phyloP scores from a whole-genome alignment of 2,329 filamentous ascomycete genomes.

The Neonectria coccinea region DNA sequence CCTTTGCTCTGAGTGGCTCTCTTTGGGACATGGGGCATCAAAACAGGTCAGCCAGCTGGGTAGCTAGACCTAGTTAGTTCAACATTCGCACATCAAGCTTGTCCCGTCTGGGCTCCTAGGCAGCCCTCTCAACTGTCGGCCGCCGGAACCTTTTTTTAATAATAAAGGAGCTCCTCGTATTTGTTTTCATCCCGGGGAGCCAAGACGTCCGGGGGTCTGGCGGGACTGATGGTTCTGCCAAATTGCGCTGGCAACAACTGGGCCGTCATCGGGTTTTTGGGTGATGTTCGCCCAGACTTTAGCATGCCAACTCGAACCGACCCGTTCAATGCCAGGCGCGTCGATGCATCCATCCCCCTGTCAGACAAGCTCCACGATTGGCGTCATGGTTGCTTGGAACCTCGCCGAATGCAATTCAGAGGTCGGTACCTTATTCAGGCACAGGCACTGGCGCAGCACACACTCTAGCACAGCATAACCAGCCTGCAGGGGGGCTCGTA shows the following conservation, averaged over 20 bases:
- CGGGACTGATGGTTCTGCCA: slow-evolving; percentile 21
- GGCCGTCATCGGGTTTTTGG: too few species aligned
- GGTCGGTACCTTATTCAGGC: slow-evolving; percentile 5
- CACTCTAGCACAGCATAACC: slow-evolving; percentile 5
- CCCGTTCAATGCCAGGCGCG: not conserved
- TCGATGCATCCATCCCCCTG: not conserved
- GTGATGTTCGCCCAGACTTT: not conserved
- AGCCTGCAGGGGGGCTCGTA: slow-evolving; percentile 1
- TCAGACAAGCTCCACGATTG: not conserved
- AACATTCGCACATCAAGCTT: slow-evolving; percentile 30
- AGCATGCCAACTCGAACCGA: not conserved
- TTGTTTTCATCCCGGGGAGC: slow-evolving; percentile 30
- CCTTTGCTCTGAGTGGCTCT: slow-evolving; percentile 7
- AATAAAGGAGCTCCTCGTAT: slow-evolving; percentile 38
- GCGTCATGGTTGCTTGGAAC: not conserved
- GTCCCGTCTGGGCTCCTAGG: slow-evolving; percentile 19
- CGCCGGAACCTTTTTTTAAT: slow-evolving; percentile 29
- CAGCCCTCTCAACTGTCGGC: slow-evolving; percentile 24
- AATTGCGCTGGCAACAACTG: too few species aligned
- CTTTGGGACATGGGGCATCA: slow-evolving; percentile 4
- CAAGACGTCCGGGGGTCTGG: slow-evolving; percentile 2
- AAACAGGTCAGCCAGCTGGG: not conserved
- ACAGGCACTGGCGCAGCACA: slow-evolving; percentile 7
- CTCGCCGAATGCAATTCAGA: slow-evolving; percentile 2
- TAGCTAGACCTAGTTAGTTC: slow-evolving; percentile 18